A percentile compares a stretch with the other conserved stretches of the same genome.
phyloP scores from a whole-genome alignment of 2,329 filamentous ascomycete genomes.

The Arthrobotrys musiformis region DNA sequence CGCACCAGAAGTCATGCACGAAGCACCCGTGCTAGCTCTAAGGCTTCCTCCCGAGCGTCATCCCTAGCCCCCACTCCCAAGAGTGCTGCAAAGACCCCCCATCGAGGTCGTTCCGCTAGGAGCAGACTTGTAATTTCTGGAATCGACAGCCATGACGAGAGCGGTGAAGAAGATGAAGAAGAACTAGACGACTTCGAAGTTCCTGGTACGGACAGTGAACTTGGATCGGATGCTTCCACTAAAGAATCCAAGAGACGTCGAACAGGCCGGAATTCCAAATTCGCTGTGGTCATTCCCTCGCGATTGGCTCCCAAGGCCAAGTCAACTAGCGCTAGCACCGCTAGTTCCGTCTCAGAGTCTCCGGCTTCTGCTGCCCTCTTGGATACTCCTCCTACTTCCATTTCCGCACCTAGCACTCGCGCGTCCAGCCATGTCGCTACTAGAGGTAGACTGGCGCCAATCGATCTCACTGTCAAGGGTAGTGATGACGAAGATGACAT shows the following conservation, averaged over 20 bases:
- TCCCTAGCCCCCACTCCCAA: slow-evolving; percentile 28
- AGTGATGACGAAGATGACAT: slow-evolving; percentile 26
- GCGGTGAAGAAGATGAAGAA: background rate
- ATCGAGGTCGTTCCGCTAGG: slow-evolving; percentile 23
- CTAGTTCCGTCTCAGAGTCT: slow-evolving; percentile 10
- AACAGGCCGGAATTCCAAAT: slow-evolving; percentile 24
- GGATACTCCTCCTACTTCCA: slow-evolving; percentile 23
- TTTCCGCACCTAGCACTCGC: slow-evolving; percentile 38
- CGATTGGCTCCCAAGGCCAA: background rate
- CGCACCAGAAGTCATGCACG: slow-evolving; percentile 18
- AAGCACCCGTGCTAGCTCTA: slow-evolving; percentile 28
- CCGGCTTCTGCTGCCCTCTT: background rate
- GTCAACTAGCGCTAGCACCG: slow-evolving; percentile 5
- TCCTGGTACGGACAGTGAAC: slow-evolving; percentile 6
- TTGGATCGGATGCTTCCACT: background rate
- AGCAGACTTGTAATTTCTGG: slow-evolving; percentile 20
- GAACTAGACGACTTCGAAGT: slow-evolving; percentile 10
- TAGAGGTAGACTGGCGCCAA: background rate
- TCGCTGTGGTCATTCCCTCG: slow-evolving; percentile 41
- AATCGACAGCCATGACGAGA: too few relatives aligned
- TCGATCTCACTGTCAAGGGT: background rate
- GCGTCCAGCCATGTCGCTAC: slow-evolving; percentile 33
- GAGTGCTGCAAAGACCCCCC: slow-evolving; percentile 5
- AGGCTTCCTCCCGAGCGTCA: slow-evolving; percentile 9
- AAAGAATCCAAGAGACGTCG: slow-evolving; percentile 30